Base-by-base conservation (phyloP, 148 eudicot species). In the Chenopodium berlandieri region DNA sequence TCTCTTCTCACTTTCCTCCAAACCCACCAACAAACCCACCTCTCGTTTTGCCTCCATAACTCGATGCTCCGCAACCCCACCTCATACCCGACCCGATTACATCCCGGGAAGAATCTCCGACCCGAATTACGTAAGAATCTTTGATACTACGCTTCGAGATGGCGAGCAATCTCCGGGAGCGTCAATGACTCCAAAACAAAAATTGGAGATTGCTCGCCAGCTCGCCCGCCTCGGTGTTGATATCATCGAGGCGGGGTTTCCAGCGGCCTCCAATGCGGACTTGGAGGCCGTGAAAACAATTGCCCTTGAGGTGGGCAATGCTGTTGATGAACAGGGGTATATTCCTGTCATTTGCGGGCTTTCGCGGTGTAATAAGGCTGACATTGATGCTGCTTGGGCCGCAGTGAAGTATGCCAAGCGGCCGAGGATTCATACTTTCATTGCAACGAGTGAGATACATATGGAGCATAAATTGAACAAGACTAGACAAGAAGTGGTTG, bases 161-260 rank as follows among this genome's bases (percentile, higher is more conserved):
- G 98, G 98, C 62, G 99, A 97, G 80, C 99, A 97, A 79, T 94
- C 99, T 22, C 98, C 98, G 0, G 99, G 99, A 1, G 99, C 99
- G 67, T 84, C 98, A 37, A 92, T 94, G 97, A 94, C 94, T 25
- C 89, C 96, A 10, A 87, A 88, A 34, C 92, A 94, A 79, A 97
- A 97, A 85, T 92, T 97, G 14, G 91, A 92, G 80, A 90, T 97
- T 27, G 97, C 98, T 4, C 87, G 93, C 4, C 92, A 89, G 71
- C 86, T 94, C 3, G 87, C 98, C 13, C 89, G 86, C 44, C 90
- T 97, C 11, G 95, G 99, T 0, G 99, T 94, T 0, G 99, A 97
- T 76, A 83, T 94, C 1, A 97, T 94, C 54, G 99, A 94, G 86
- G 99, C 98, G 4, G 98, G 98, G 0, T 97, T 94, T 22, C 97